Conservation (phyloP, 2,329 filamentous ascomycete species). For the Fusarium marasasianum region DNA sequence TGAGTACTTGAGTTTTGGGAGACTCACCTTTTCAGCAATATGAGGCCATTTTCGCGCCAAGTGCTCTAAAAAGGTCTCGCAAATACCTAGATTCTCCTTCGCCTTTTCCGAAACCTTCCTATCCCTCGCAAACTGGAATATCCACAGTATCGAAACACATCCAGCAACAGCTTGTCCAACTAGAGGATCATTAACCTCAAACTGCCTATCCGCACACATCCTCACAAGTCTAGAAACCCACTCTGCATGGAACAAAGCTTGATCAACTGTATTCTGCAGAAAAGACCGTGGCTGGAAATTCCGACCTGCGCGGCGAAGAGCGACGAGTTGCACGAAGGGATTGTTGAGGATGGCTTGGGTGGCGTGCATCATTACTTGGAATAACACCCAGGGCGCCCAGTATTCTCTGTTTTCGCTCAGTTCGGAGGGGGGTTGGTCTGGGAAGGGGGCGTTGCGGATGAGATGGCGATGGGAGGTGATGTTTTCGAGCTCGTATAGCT, state of each 20-base stretch:
- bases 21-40: conserved; percentile 30
- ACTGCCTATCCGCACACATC: conserved; percentile 33
- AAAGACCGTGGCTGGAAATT: conserved; percentile 35
- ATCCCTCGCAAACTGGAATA: conserved; percentile 39
- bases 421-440: conserved; percentile 17
- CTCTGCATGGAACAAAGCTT: conserved; percentile 35
- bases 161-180: conserved; percentile 34
- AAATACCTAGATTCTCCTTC: conserved; percentile 23
- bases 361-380: conserved; percentile 39
- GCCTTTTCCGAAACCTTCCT: conserved; percentile 30
- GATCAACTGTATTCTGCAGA: conserved; percentile 38
- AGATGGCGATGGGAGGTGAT: conserved; percentile 26
- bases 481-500: conserved; percentile 36
- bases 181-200: conserved; percentile 34
- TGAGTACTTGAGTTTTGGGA: fast-evolving
- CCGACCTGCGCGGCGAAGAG: conserved; percentile 21
- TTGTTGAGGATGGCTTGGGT: conserved; percentile 34
- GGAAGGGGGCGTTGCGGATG: conserved; percentile 35
- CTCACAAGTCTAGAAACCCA: conserved; percentile 37
- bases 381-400: conserved; percentile 33
- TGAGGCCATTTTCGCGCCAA: conserved; percentile 33
- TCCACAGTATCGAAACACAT: conserved; percentile 36
- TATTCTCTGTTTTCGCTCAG: conserved; percentile 30
- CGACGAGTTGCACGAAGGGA: conserved; percentile 39
- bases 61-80: conserved; percentile 11